A percentile compares a stretch with the other conserved stretches of the same genome.
Conservation (phyloP, 768 basidiomycete species). For the Coprinopsis cinerea region DNA sequence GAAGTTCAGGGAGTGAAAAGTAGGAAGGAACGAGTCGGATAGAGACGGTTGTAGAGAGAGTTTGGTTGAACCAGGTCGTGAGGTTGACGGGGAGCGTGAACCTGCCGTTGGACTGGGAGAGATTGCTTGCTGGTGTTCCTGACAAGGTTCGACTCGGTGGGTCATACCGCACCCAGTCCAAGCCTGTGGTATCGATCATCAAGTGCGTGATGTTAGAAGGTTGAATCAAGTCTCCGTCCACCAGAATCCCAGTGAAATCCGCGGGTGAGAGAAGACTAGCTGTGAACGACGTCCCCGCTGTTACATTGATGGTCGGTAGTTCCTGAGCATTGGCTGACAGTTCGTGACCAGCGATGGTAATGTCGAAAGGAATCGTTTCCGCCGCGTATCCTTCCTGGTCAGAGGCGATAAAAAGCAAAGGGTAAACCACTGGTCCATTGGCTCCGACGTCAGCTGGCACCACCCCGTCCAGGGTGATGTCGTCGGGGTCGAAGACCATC, state of each 20-base stretch:
- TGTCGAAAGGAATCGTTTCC: constrained; percentile 48
- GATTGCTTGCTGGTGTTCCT: constrained; percentile 53
- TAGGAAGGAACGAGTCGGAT: constrained; percentile 67
- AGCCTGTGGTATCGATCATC: constrained; percentile 51
- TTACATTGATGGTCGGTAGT: constrained; percentile 68
- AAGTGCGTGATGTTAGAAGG: constrained; percentile 52
- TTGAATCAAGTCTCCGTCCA: constrained; percentile 57
- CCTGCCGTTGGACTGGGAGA: constrained; percentile 20
- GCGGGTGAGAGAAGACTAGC: constrained; percentile 45
- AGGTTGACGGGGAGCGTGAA: constrained; percentile 55
- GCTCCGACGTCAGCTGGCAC: constrained; percentile 45
- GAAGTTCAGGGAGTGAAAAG: constrained; percentile 55
- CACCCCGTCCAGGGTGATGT: constrained; percentile 74
- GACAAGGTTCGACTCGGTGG: constrained; percentile 46
- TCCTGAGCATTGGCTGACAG: constrained; percentile 41
- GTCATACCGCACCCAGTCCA: constrained; percentile 62
- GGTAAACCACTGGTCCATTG: constrained; percentile 35
- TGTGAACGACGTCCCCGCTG: constrained; percentile 47
- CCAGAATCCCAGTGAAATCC: constrained; percentile 58
- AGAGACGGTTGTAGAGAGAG: constrained; percentile 54
- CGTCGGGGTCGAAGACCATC: constrained; percentile 62
- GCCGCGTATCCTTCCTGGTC: constrained; percentile 72
- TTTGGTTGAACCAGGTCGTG: constrained; percentile 61
- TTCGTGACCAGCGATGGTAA: constrained; percentile 67
- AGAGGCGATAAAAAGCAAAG: constrained; percentile 60